phyloP scores from a whole-genome alignment of 345 rosid species.

The Moringa oleifera region DNA sequence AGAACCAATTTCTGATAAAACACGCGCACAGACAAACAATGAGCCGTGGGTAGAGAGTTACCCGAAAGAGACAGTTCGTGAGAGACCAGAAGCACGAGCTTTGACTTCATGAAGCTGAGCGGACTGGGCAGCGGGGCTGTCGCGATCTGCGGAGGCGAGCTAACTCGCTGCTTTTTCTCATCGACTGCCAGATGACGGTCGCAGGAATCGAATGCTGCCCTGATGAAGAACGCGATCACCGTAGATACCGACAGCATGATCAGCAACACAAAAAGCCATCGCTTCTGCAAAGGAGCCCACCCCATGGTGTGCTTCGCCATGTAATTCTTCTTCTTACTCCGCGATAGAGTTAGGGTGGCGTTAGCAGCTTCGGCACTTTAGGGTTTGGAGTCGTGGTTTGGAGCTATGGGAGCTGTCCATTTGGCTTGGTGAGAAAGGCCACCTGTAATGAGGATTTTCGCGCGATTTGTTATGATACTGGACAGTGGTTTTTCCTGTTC shows the following conservation, averaged over 20 bases:
- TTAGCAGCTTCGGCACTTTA: conserved; percentile 16
- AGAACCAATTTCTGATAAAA: no score
- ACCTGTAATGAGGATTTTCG: not conserved
- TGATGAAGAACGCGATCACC: conserved; percentile 46
- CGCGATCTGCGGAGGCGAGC: conserved; percentile 18
- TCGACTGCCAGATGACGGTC: conserved; percentile 29
- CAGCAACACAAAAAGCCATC: conserved; percentile 62
- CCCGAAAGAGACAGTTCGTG: conserved; percentile 91
- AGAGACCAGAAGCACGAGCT: conserved; percentile 75
- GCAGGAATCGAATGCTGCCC: conserved; percentile 62
- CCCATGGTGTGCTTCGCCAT: conserved; percentile 41
- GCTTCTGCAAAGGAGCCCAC: conserved; percentile 36
- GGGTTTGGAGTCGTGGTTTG: conserved; percentile 8
- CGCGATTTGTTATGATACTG: not conserved
- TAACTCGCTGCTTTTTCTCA: conserved; percentile 12
- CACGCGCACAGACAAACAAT: no score
- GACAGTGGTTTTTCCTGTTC: not conserved
- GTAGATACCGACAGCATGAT: conserved; percentile 52
- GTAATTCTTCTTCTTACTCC: not conserved
- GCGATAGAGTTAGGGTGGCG: not conserved
- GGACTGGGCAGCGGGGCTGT: no score
- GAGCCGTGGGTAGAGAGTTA: conserved; percentile 17
- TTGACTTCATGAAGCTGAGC: conserved; percentile 77
- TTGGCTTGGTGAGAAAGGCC: conserved; percentile 14
- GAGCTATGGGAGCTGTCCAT: conserved; percentile 10